A percentile compares a stretch with the other conserved stretches of the same genome.
Evolutionary conservation across 2,329 filamentous ascomycete species (phyloP).

Genomic region (Xylariales sp.): DNA sequence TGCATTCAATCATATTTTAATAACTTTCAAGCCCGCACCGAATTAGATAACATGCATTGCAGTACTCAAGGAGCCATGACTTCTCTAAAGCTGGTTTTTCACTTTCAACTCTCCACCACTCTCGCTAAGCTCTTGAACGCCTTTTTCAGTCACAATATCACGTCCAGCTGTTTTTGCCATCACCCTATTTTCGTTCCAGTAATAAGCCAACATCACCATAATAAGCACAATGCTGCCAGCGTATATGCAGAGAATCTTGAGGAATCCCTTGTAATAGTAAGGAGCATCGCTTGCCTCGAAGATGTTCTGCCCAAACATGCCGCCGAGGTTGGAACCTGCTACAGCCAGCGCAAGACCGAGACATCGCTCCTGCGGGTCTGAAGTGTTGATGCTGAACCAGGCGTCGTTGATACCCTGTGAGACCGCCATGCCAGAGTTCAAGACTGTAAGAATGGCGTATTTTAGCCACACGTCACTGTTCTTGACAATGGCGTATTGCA

Average conservation of each 20-base stretch:
- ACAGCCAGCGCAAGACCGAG: conserved; percentile 1
- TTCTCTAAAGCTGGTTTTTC: neutral
- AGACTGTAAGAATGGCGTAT: neutral
- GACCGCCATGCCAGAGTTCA: neutral
- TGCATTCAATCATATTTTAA: no score
- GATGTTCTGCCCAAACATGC: neutral
- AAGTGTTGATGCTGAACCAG: conserved; percentile 2
- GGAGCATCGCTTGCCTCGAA: conserved; percentile 1
- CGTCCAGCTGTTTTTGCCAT: neutral
- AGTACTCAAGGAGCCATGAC: no score
- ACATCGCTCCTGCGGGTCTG: neutral
- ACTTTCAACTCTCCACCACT: neutral
- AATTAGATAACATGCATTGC: no score
- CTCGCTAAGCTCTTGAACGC: neutral
- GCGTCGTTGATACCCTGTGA: neutral
- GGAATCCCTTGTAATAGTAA: conserved; percentile 1
- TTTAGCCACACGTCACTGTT: neutral
- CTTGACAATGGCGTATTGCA: neutral
- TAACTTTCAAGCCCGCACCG: no score
- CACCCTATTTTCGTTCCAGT: neutral
- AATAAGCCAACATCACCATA: neutral
- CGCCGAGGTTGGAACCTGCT: neutral
- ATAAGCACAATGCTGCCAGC: neutral
- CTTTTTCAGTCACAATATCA: conserved; percentile 1
- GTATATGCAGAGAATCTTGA: conserved; percentile 2